Evolutionary conservation across 1,139 yeast genomes (phyloP), one percentile per base, ranked within the genome.

Genomic region (Lodderomyces oxycetoniae): DNA sequence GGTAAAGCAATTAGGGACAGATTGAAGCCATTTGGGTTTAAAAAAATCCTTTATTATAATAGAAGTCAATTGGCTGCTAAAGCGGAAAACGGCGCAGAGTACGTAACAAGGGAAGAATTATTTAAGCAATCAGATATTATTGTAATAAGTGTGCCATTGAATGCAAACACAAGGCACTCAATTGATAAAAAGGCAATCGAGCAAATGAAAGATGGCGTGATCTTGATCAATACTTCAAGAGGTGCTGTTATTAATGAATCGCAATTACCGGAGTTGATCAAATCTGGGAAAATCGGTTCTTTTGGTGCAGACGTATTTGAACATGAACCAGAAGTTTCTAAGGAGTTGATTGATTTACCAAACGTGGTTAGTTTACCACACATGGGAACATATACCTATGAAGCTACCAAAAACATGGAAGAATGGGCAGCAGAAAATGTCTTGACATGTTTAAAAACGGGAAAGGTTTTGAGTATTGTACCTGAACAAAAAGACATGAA

Each of bases 271-370:
- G 67, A 67, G 14, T 77, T 78, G 9, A 66, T 88, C 48, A 74
- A 80, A 47, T 55, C 67, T 2, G 93, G 94, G 14, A 79, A 84
- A 48, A 73, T 88, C 28, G 77, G 81, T 28, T 61, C 81, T 9
- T 84, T 79, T 43, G 95, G 91, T 11, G 57, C 88, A 27, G 96
- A 88, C 54, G 96, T 88, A 22, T 83, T 77, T 57, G 95, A 86
- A 53, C 61, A 70, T 45, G 96, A 89, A 61, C 97, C 97, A 5
- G 48, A 74, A 42, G 79, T 77, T 13, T 69, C 80, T 24, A 56
- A 66, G 46, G 86, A 80, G 40, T 60, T 82, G 40, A 59, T 71
- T 32, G 61, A 63, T 12, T 53, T 74, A 47, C 76, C 77, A 4
- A 74, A 77, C 40, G 86, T 79, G 11, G 67, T 80, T 9, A 69